phyloP scores from a whole-genome alignment of 1,284 basidiomycete genomes.

The Cystobasidium pallidum region DNA sequence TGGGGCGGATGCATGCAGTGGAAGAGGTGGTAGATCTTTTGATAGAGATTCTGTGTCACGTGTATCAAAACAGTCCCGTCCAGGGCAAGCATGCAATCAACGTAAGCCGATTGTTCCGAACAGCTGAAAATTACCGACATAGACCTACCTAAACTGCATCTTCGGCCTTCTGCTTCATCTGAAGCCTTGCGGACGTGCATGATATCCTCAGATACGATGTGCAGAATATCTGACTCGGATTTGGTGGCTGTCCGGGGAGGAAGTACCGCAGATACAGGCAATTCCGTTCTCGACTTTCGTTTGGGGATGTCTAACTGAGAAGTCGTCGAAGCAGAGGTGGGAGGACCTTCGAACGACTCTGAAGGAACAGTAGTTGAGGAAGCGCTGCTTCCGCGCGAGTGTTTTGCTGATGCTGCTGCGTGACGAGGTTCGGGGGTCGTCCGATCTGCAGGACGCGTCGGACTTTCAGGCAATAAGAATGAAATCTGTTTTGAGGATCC shows the following conservation, averaged over 20 bases:
- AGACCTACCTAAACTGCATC: conserved; percentile 1
- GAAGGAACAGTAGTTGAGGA: neutral
- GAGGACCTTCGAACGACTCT: neutral
- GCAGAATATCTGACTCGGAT: neutral
- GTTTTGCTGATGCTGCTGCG: conserved; percentile 2
- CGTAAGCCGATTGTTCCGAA: neutral
- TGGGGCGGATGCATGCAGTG: conserved; percentile 20
- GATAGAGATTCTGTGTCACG: conserved; percentile 4
- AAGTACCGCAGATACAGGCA: neutral
- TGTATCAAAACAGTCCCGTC: neutral
- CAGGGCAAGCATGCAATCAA: neutral
- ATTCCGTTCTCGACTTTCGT: neutral
- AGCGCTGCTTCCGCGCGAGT: conserved; percentile 4
- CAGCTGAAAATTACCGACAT: too few relatives aligned
- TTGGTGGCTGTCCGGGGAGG: neutral
- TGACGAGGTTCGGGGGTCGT: conserved; percentile 12
- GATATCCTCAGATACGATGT: neutral
- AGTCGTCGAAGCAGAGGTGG: neutral
- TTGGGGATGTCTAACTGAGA: neutral
- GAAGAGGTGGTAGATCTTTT: conserved; percentile 29
- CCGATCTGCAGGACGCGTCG: neutral
- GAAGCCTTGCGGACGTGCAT: neutral
- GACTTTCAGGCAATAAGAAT: conserved; percentile 19
- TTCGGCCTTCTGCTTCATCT: neutral
- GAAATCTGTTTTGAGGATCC: conserved; percentile 7